These are phyloP conservation scores for Paspalum notatum DNA, from an alignment of 176 grass and related monocot genomes.

Conservation along the genomic window DNA sequence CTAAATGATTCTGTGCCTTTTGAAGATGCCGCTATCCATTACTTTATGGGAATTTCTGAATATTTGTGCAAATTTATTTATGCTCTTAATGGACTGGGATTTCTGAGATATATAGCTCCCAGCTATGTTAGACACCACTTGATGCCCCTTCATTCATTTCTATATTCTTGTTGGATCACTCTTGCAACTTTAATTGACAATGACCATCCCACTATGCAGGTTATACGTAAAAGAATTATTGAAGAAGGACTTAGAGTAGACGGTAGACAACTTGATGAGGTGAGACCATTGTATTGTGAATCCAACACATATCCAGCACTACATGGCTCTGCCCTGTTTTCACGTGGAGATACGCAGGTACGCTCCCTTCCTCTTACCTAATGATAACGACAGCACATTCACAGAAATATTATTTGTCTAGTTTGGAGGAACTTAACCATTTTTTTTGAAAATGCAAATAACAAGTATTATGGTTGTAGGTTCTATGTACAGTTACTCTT, in stretches of 20 bases:
- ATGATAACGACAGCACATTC: background rate
- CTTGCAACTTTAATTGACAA: constrained; percentile 17
- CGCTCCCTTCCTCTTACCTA: background rate
- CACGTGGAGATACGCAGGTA: constrained; percentile 92
- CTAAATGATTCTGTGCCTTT: background rate
- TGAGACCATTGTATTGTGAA: constrained; percentile 91
- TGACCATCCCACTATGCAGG: constrained; percentile 49
- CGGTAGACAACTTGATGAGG: constrained; percentile 95
- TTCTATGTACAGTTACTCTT: constrained; percentile 95
- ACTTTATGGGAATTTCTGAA: constrained; percentile 12
- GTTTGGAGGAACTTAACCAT: constrained; percentile 1
- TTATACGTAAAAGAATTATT: constrained; percentile 95
- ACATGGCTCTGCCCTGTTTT: constrained; percentile 96
- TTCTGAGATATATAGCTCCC: constrained; percentile 8
- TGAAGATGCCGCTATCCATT: constrained; percentile 6
- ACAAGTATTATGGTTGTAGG: constrained; percentile 50
- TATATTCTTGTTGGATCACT: constrained; percentile 35
- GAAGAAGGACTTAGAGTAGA: constrained; percentile 90
- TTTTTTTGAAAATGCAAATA: constrained; percentile 13
- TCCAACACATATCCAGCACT: constrained; percentile 70
- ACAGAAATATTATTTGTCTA: background rate
- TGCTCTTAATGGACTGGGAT: background rate
- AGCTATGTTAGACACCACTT: constrained; percentile 22
- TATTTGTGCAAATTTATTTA: constrained; percentile 25
- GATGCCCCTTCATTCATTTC: constrained; percentile 28